Base-by-base conservation (phyloP, 2,329 filamentous ascomycete species). In the Madurella fahalii region DNA sequence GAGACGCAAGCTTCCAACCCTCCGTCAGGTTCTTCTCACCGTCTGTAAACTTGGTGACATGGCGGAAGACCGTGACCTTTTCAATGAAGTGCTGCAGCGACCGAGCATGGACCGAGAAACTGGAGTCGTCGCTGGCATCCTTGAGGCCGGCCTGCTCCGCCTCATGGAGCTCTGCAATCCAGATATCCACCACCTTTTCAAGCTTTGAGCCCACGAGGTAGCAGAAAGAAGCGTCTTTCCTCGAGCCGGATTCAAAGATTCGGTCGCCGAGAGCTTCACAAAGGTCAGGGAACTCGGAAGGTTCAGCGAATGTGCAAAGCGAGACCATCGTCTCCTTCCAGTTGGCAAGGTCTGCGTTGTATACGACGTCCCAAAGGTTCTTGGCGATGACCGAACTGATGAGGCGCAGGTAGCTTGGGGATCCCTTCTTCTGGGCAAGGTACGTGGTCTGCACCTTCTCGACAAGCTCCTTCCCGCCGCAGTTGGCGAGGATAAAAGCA, bases 301-400 rank as follows among this genome's bases (percentile, higher is more conserved):
- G 87, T 59, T 95, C 87, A 0, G 94, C 94, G 71, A 93, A 99
- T 1, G 94, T 97, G 80, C 94, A 99, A 51, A 99, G 77, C 1
- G 92, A 89, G 30, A 90, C 92, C 89, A 99, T 95, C 2, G 93
- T 86, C 72, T 97, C 94, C 74, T 95, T 97, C 95, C 94, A 99
- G 72, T 94, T 89, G 50, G 82, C 81, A 44, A 99, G 76, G 66
- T 96, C 89, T 8, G 93, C 94, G 66, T 99, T 99, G 74, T 97
- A 90, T 8, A 97, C 94, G 44, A 97, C 82, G 73, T 99, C 94
- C 94, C 93, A 97, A 1, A 99, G 80, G 67, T 99, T 96, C 78
- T 97, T 97, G 58, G 89, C 86, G 54, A 96, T 92, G 49, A 99
- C 90, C 5, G 93, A 96, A 49, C 89, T 87, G 52, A 99, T 79